Conservation (phyloP, 108 stramenopile species). For the Stephanodiscus triporus region DNA sequence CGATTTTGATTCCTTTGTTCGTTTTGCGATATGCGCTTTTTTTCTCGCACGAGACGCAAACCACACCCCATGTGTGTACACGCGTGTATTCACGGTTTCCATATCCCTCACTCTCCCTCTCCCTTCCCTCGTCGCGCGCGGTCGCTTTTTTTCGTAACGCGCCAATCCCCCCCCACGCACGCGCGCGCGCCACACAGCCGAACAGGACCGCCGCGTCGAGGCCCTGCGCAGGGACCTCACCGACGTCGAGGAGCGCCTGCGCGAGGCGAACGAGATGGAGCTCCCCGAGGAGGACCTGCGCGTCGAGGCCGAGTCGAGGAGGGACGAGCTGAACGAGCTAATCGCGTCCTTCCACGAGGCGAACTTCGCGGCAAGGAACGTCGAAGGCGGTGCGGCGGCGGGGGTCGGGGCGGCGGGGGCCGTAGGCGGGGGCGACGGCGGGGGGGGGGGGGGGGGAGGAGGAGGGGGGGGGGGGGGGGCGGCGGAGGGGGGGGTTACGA, state of each 20-base stretch:
- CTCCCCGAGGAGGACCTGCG: constrained; percentile 60
- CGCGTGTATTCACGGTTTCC: neutral
- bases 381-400: constrained; percentile 11
- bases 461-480: neutral
- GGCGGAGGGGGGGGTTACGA: neutral
- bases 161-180: neutral
- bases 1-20: neutral
- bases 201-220: constrained; percentile 59
- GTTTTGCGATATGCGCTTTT: no score
- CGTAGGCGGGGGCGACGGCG: constrained; percentile 4
- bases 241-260: constrained; percentile 50
- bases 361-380: constrained; percentile 30
- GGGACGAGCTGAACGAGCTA: constrained; percentile 48
- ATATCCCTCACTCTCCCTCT: neutral
- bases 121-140: neutral
- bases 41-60: neutral
- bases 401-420: neutral
- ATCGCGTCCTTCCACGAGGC: constrained; percentile 43
- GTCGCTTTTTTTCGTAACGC: neutral
- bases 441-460: neutral
- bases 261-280: constrained; percentile 67
- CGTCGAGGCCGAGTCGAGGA: constrained; percentile 43
- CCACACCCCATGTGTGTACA: no score
- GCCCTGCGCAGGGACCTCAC: constrained; percentile 52
- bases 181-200: constrained; percentile 9